Evolutionary conservation across 305 asterid genomes (phyloP).

Genomic region (Withania somnifera): DNA sequence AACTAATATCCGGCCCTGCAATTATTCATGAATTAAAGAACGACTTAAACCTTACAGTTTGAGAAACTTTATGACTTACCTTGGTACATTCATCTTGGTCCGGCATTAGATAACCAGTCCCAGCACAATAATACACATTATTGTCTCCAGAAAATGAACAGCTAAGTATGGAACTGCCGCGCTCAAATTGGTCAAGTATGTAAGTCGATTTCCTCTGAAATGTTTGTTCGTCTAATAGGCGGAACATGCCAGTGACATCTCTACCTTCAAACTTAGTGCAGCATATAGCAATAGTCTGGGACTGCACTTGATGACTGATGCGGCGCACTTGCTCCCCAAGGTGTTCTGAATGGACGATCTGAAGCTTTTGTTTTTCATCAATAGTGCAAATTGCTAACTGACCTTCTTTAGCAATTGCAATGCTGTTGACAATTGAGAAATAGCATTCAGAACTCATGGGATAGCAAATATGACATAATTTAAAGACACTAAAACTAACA

Average conservation of each 20-base stretch:
- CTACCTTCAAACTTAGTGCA: conserved; percentile 31
- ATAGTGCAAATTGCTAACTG: conserved; percentile 91
- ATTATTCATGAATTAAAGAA: not conserved
- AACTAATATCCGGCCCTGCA: conserved; percentile 83
- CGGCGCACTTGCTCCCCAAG: conserved; percentile 94
- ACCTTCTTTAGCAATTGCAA: conserved; percentile 95
- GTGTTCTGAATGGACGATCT: conserved; percentile 68
- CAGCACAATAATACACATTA: conserved; percentile 78
- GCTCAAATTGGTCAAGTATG: conserved; percentile 68
- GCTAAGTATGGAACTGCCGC: conserved; percentile 78
- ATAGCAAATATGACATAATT: not conserved
- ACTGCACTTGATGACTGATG: conserved; percentile 94
- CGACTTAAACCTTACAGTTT: not conserved
- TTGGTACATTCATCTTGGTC: conserved; percentile 76
- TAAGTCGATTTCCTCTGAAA: conserved; percentile 74
- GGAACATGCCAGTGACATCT: conserved; percentile 21
- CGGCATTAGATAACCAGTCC: conserved; percentile 62
- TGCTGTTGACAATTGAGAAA: conserved; percentile 36
- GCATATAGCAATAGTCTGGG: conserved; percentile 76
- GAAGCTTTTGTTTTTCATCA: conserved; percentile 95
- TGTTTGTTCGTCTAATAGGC: conserved; percentile 57
- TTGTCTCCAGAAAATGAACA: conserved; percentile 87
- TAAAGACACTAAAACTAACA: not conserved
- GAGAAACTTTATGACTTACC: conserved; percentile 20
- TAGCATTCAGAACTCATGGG: not conserved